A percentile compares a stretch with the other conserved stretches of the same genome.
Conservation (phyloP, 2,329 filamentous ascomycete species). For the Coniochaeta prunicola region DNA sequence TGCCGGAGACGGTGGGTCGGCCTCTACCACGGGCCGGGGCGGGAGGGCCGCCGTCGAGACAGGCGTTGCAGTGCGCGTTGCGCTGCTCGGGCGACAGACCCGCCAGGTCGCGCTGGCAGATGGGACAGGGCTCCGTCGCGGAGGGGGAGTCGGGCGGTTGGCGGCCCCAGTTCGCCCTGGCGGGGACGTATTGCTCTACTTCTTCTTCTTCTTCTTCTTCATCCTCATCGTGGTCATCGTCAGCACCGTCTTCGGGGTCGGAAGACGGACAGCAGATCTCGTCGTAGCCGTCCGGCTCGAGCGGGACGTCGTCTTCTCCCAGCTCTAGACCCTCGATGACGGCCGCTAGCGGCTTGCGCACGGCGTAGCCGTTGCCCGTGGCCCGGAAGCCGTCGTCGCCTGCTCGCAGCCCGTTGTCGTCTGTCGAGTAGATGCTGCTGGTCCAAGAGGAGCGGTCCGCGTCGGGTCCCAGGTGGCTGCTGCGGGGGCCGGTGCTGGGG, state of each 20-base stretch:
- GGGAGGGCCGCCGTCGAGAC: not conserved
- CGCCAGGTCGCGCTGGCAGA: not conserved
- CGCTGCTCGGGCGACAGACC: not conserved
- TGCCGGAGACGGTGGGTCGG: not conserved
- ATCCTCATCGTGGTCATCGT: not conserved
- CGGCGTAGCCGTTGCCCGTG: not conserved
- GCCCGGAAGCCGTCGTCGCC: not conserved
- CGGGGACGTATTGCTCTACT: not conserved
- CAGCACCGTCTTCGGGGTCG: not conserved
- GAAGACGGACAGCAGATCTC: not conserved
- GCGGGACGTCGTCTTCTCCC: not conserved
- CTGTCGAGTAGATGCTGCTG: not conserved
- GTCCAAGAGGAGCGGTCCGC: not conserved
- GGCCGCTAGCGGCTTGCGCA: not conserved
- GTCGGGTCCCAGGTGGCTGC: no score
- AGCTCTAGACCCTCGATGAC: not conserved
- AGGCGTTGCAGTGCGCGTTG: not conserved
- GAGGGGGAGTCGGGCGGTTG: no score
- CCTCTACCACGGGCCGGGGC: not conserved
- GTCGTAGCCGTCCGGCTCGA: not conserved
- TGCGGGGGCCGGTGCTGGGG: not conserved
- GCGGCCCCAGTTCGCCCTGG: not conserved
- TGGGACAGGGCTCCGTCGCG: not conserved
- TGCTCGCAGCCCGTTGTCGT: not conserved
- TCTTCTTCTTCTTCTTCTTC: not conserved